These are phyloP conservation scores for Pelargonium myrrhifolium DNA, from an alignment of 441 rosid genomes.

Conservation along the genomic window DNA sequence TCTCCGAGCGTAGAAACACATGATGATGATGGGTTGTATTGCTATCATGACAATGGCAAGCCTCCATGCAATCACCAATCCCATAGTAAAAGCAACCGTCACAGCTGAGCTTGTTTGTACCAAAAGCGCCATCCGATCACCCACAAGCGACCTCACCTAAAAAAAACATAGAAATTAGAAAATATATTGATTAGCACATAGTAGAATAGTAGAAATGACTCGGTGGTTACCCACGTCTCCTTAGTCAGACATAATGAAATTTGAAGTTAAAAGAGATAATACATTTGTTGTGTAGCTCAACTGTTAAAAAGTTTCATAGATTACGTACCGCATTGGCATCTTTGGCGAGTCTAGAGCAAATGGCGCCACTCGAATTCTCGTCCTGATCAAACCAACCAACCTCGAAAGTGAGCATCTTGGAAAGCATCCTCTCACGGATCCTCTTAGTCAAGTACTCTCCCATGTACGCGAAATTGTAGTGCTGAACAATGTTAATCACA, in stretches of 20 bases:
- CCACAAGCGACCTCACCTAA: slow-evolving; percentile 52
- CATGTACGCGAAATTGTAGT: slow-evolving; percentile 25
- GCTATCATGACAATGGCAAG: slow-evolving; percentile 52
- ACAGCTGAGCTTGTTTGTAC: slow-evolving; percentile 53
- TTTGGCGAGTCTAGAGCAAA: slow-evolving; percentile 20
- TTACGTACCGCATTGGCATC: slow-evolving; percentile 22
- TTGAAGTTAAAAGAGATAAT: no score
- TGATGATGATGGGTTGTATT: slow-evolving; percentile 49
- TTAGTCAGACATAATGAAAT: no score
- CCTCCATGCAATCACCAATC: slow-evolving; percentile 48
- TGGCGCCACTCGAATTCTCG: slow-evolving; percentile 18
- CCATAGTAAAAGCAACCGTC: slow-evolving; percentile 37
- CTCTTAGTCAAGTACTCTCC: slow-evolving; percentile 21
- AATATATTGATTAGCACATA: no score
- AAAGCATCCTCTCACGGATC: slow-evolving; percentile 17
- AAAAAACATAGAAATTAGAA: no score
- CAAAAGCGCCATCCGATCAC: slow-evolving; percentile 52
- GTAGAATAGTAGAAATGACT: no score
- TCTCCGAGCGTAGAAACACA: slow-evolving; percentile 39
- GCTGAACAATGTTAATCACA: slow-evolving; percentile 21
- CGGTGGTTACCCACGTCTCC: no score
- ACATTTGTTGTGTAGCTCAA: no score
- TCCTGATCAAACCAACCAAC: slow-evolving; percentile 28
- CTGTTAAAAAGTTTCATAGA: no score
- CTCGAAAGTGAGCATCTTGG: slow-evolving; percentile 23